phyloP scores from a whole-genome alignment of 1,139 yeast species.

The Hansenula lynferdii region DNA sequence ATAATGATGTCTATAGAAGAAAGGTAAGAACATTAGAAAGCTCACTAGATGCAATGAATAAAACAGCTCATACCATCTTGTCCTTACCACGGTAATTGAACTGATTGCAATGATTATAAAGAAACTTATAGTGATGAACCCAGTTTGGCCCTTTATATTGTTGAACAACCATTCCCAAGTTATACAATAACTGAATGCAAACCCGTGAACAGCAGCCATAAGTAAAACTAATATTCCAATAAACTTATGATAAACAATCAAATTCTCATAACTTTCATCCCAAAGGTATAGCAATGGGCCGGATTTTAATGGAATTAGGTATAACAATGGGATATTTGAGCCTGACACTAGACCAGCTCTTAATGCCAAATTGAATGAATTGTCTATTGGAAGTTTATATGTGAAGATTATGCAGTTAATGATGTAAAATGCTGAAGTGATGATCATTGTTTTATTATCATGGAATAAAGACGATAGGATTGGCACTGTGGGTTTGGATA shows the following conservation, averaged over 20 bases:
- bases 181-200: conserved; percentile 13
- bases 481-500: conserved; percentile 8
- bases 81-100: conserved; percentile 12
- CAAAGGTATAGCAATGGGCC: conserved; percentile 18
- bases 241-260: conserved; percentile 21
- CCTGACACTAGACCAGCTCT: conserved; percentile 22
- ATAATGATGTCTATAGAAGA: conserved; percentile 20
- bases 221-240: conserved; percentile 15
- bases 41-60: conserved; percentile 16
- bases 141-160: conserved; percentile 11
- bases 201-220: conserved; percentile 15
- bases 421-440: conserved; percentile 8
- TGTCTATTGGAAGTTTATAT: conserved; percentile 16
- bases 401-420: conserved; percentile 12
- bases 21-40: conserved; percentile 16
- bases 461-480: conserved; percentile 11
- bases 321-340: conserved; percentile 21
- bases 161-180: conserved; percentile 16
- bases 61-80: conserved; percentile 16
- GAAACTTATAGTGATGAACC: conserved; percentile 7
- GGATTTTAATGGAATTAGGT: conserved; percentile 20
- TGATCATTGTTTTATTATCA: conserved; percentile 10
- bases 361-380: conserved; percentile 19
- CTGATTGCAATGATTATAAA: conserved; percentile 13
- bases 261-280: conserved; percentile 17